A percentile compares a stretch with the other conserved stretches of the same genome.
phyloP scores from a whole-genome alignment of 1,284 basidiomycete species.

The Entoloma clypeatum region DNA sequence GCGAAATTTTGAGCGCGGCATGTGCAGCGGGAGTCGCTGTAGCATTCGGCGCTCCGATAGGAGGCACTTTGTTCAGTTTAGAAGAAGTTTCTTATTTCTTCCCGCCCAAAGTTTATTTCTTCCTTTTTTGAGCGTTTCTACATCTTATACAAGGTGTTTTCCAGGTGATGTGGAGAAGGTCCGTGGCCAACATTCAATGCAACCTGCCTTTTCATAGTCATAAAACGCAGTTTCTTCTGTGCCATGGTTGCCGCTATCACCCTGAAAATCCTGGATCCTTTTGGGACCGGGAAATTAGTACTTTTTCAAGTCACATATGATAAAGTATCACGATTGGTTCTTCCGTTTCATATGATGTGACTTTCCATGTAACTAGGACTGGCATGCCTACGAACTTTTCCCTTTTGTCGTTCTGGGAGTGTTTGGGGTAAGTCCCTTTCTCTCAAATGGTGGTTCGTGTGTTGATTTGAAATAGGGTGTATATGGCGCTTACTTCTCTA shows the following conservation, averaged over 20 bases:
- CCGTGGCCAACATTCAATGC: constrained; percentile 11
- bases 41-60: constrained; percentile 89
- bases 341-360: neutral
- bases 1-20: constrained; percentile 90
- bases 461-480: constrained; percentile 56
- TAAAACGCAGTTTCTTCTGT: constrained; percentile 74
- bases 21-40: constrained; percentile 92
- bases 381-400: constrained; percentile 82
- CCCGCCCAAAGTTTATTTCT: constrained; percentile 68
- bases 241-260: constrained; percentile 93
- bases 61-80: constrained; percentile 88
- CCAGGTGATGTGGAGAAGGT: constrained; percentile 85
- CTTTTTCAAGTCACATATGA: constrained; percentile 90
- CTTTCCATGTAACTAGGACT: constrained; percentile 54
- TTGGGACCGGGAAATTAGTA: constrained; percentile 81
- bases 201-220: neutral
- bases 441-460: constrained; percentile 4
- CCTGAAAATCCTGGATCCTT: constrained; percentile 87
- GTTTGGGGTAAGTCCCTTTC: constrained; percentile 60
- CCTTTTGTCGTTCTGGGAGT: constrained; percentile 86
- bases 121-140: constrained; percentile 6
- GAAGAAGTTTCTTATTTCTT: constrained; percentile 97
- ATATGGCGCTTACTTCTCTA: constrained; percentile 93
- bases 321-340: constrained; percentile 42
- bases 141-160: constrained; percentile 3